These are phyloP conservation scores for Annona squamosa DNA, from an alignment of 164 flowering plant genomes.

Conservation along the genomic window DNA sequence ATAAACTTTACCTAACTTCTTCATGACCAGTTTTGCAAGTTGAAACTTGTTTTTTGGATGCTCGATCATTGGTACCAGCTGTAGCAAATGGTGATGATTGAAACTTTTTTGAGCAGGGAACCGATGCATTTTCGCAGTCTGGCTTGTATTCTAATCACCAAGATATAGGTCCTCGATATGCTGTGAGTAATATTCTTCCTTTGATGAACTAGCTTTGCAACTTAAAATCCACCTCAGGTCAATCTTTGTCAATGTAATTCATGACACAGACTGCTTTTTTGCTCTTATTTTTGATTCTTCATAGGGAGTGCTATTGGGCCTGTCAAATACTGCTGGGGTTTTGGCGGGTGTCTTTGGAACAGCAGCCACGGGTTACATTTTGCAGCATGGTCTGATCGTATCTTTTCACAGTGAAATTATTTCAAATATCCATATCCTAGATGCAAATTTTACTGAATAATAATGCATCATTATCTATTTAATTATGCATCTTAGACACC, in stretches of 20 bases:
- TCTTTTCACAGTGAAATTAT: neutral
- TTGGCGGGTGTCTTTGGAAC: slow-evolving; percentile 95
- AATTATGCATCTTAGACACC: too few relatives aligned
- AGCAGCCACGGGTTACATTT: slow-evolving; percentile 88
- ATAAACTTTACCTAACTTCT: too few relatives aligned
- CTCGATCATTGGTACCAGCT: neutral
- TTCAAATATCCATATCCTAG: too few relatives aligned
- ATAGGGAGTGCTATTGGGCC: slow-evolving; percentile 90
- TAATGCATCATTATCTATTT: too few relatives aligned
- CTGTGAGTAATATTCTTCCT: slow-evolving; percentile 50
- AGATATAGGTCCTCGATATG: slow-evolving; percentile 94
- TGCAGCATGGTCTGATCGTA: slow-evolving; percentile 74
- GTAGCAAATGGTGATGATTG: neutral
- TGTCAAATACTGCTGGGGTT: slow-evolving; percentile 95
- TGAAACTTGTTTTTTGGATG: neutral
- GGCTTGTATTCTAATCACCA: slow-evolving; percentile 96
- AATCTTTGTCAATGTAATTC: neutral
- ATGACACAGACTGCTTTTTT: too few relatives aligned
- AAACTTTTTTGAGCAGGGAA: slow-evolving; percentile 44
- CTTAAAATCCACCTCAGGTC: neutral
- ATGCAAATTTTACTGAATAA: too few relatives aligned
- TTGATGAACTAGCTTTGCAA: neutral
- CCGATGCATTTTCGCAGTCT: slow-evolving; percentile 98
- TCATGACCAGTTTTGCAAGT: neutral
- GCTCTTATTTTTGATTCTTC: neutral